Percentiles rank a stretch among this genome's conserved stretches.
Evolutionary conservation across 2,329 filamentous ascomycete genomes (phyloP).

Genomic region (Rachicladosporium sp.): DNA sequence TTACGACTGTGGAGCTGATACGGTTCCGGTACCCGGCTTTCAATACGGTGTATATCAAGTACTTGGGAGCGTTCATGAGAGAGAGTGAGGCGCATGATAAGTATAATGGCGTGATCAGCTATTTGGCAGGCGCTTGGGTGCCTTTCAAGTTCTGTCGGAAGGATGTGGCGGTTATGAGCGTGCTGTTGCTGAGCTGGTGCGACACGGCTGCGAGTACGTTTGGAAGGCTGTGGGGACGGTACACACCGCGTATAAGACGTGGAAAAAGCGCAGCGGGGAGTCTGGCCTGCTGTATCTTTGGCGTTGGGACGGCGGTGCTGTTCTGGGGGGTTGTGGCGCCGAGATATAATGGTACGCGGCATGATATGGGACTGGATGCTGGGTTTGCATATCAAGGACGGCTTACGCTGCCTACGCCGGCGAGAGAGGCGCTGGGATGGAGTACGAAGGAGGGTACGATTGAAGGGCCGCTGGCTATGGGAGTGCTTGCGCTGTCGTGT

Average conservation of each 20-base stretch:
- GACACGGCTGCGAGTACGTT: slow-evolving; percentile 95
- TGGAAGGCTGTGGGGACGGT: slow-evolving; percentile 75
- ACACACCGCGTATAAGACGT: slow-evolving; percentile 71
- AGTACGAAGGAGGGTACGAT: slow-evolving; percentile 48
- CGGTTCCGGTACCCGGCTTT: slow-evolving; percentile 71
- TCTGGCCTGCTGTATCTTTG: slow-evolving; percentile 68
- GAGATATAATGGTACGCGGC: slow-evolving; percentile 12
- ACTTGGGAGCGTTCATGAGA: slow-evolving; percentile 84
- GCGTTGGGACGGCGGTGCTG: slow-evolving; percentile 66
- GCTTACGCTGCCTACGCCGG: slow-evolving; percentile 54
- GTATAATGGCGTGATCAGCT: slow-evolving; percentile 96
- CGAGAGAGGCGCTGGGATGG: slow-evolving; percentile 50
- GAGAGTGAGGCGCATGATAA: slow-evolving; percentile 79
- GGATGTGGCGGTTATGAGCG: slow-evolving; percentile 78
- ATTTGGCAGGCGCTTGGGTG: slow-evolving; percentile 79
- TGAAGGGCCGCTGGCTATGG: slow-evolving; percentile 59
- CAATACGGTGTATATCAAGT: slow-evolving; percentile 76
- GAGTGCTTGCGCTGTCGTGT: slow-evolving; percentile 70
- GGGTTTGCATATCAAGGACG: slow-evolving; percentile 70
- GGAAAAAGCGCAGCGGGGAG: slow-evolving; percentile 91
- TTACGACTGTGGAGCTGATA: slow-evolving; percentile 67
- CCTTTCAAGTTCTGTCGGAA: slow-evolving; percentile 83
- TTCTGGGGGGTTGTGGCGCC: slow-evolving; percentile 87
- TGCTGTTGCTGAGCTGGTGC: slow-evolving; percentile 91
- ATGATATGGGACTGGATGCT: slow-evolving; percentile 19